Evolutionary conservation across 768 basidiomycete genomes (phyloP).

Genomic region (Russula earlei): DNA sequence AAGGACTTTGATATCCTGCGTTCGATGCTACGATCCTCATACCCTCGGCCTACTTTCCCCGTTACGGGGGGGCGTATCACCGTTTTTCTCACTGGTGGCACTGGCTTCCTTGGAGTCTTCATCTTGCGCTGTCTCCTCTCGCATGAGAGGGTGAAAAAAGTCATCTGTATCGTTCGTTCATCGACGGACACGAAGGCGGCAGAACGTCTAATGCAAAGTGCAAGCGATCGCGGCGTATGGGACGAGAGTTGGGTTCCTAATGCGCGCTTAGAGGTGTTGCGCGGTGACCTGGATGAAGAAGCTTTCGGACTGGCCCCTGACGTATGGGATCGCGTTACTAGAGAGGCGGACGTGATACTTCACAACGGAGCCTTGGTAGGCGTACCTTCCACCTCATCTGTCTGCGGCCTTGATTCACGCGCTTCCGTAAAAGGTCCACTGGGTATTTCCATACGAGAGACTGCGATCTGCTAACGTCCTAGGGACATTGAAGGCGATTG

Average conservation of each 20-base stretch:
- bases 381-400: background rate
- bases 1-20: slow-evolving; percentile 64
- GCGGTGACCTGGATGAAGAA: slow-evolving; percentile 73
- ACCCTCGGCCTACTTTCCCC: slow-evolving; percentile 50
- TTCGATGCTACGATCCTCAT: slow-evolving; percentile 47
- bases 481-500: slow-evolving; percentile 74
- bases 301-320: slow-evolving; percentile 60
- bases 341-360: slow-evolving; percentile 71
- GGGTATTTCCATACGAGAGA: slow-evolving; percentile 97
- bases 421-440: slow-evolving; percentile 63
- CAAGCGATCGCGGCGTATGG: slow-evolving; percentile 81
- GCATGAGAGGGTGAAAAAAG: slow-evolving; percentile 64
- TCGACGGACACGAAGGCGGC: slow-evolving; percentile 51
- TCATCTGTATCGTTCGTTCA: slow-evolving; percentile 87
- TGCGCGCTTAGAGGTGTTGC: slow-evolving; percentile 65
- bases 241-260: slow-evolving; percentile 67
- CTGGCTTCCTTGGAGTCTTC: slow-evolving; percentile 94
- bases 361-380: slow-evolving; percentile 96
- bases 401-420: background rate
- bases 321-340: slow-evolving; percentile 57
- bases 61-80: slow-evolving; percentile 49
- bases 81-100: slow-evolving; percentile 93
- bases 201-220: slow-evolving; percentile 58
- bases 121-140: slow-evolving; percentile 72
- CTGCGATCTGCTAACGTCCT: slow-evolving; percentile 89